These are phyloP conservation scores for Zasmidium citrigriseum DNA, from an alignment of 2,329 filamentous ascomycete species.

Conservation along the genomic window DNA sequence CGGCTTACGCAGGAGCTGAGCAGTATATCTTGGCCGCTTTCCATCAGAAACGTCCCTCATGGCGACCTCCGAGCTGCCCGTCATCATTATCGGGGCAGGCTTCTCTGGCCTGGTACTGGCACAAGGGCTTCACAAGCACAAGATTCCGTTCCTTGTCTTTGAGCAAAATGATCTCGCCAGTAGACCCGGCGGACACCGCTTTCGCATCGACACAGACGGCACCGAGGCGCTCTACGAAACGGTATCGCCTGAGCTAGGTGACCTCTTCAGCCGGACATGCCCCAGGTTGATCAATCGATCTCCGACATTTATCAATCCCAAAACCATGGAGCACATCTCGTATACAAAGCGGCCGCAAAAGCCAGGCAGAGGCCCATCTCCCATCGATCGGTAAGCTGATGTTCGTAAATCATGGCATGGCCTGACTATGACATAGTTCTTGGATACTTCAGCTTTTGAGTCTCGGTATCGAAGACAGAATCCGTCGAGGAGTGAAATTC, in stretches of 20 bases:
- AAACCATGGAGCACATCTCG: not conserved
- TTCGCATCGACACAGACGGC: constrained; percentile 2
- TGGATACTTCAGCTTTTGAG: constrained; percentile 2
- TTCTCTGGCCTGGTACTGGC: constrained; percentile 1
- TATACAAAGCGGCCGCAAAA: not conserved
- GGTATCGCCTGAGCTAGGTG: not conserved
- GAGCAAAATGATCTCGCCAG: not conserved
- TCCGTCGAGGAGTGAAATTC: not conserved
- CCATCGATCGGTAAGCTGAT: not conserved
- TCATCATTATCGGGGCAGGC: constrained; percentile 2
- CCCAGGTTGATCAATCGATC: not conserved
- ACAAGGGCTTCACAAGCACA: constrained; percentile 1
- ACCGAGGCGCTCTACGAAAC: constrained; percentile 1
- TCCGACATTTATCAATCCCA: constrained; percentile 1
- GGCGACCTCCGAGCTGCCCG: not conserved
- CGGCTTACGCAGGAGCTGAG: no score
- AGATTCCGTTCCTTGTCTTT: constrained; percentile 1
- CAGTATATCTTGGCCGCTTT: no score
- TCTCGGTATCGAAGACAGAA: constrained; percentile 1
- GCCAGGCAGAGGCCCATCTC: constrained; percentile 2
- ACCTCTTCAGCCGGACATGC: constrained; percentile 1
- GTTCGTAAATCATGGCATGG: not conserved
- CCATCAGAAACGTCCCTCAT: no score
- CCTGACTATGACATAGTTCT: not conserved
- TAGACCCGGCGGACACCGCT: not conserved